A percentile compares a stretch with the other conserved stretches of the same genome.
Conservation (phyloP, 176 grass and related monocot species). For the Zizania latifolia region DNA sequence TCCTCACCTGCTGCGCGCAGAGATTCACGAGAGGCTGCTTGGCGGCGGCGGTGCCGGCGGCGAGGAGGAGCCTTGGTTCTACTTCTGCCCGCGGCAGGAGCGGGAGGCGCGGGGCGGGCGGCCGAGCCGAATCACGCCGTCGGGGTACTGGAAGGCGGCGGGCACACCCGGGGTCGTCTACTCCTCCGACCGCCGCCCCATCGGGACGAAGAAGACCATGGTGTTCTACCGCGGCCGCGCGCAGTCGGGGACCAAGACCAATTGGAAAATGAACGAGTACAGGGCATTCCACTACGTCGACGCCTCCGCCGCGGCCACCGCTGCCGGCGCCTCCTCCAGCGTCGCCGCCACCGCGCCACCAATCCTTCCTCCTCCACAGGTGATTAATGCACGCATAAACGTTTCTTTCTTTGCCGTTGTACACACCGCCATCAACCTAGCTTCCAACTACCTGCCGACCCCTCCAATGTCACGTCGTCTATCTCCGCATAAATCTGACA, state of each 20-base stretch:
- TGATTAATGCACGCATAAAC: neutral
- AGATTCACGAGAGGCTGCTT: slow-evolving; percentile 28
- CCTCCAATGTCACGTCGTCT: slow-evolving; percentile 21
- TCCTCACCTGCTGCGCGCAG: slow-evolving; percentile 37
- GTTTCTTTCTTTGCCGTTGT: slow-evolving; percentile 33
- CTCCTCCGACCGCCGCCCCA: slow-evolving; percentile 42
- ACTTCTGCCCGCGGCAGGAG: slow-evolving; percentile 83
- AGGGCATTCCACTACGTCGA: slow-evolving; percentile 41
- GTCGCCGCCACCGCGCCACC: neutral
- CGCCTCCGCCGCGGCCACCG: too few species aligned
- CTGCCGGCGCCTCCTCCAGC: neutral
- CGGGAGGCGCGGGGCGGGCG: slow-evolving; percentile 76
- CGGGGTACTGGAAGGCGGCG: slow-evolving; percentile 97
- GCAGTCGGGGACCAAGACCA: slow-evolving; percentile 61
- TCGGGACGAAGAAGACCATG: slow-evolving; percentile 91
- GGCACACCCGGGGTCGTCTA: slow-evolving; percentile 75
- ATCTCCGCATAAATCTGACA: slow-evolving; percentile 12
- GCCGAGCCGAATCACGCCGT: slow-evolving; percentile 76
- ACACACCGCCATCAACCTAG: slow-evolving; percentile 22
- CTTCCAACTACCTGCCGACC: neutral
- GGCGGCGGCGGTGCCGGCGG: slow-evolving; percentile 21
- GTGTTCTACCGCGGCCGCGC: slow-evolving; percentile 87
- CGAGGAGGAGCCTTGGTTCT: slow-evolving; percentile 81
- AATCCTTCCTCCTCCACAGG: slow-evolving; percentile 21
- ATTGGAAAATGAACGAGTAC: slow-evolving; percentile 97